Percentiles rank a stretch among this genome's conserved stretches.
Evolutionary conservation across 139 green algal genomes (phyloP).

Genomic region (Chlamydomonas incerta): DNA sequence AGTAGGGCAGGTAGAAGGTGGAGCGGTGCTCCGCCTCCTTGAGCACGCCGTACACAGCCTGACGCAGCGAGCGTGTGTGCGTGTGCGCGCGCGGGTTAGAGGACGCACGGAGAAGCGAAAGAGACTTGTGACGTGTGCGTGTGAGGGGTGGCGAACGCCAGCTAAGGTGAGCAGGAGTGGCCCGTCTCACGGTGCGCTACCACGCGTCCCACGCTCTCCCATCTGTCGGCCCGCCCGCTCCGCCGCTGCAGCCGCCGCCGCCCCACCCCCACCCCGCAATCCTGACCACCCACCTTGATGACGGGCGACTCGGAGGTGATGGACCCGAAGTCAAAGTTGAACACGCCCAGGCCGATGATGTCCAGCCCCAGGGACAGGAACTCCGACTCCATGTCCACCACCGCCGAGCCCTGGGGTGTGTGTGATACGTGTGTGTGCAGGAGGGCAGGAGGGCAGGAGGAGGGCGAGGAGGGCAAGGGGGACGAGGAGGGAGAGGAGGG

Average conservation of each 20-base stretch:
- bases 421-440: background rate
- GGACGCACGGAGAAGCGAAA: too few relatives aligned
- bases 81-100: too few relatives aligned
- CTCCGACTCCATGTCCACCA: conserved; percentile 96
- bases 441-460: background rate
- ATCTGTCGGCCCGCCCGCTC: too few relatives aligned
- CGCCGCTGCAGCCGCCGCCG: too few relatives aligned
- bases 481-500: background rate
- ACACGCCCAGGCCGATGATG: conserved; percentile 99
- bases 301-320: conserved; percentile 94
- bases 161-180: too few relatives aligned
- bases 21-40: conserved; percentile 98
- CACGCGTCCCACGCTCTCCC: too few relatives aligned
- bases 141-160: background rate
- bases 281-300: too few relatives aligned
- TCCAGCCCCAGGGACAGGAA: conserved; percentile 96
- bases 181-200: too few relatives aligned
- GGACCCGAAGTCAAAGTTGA: conserved; percentile 99
- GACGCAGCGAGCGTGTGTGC: too few relatives aligned
- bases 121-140: too few relatives aligned
- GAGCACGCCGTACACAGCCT: conserved; percentile 97
- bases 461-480: background rate
- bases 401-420: conserved; percentile 2
- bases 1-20: conserved; percentile 99
- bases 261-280: too few relatives aligned